These are phyloP conservation scores for Tricholoma flavovirens DNA, from an alignment of 768 basidiomycete genomes.

Conservation along the genomic window DNA sequence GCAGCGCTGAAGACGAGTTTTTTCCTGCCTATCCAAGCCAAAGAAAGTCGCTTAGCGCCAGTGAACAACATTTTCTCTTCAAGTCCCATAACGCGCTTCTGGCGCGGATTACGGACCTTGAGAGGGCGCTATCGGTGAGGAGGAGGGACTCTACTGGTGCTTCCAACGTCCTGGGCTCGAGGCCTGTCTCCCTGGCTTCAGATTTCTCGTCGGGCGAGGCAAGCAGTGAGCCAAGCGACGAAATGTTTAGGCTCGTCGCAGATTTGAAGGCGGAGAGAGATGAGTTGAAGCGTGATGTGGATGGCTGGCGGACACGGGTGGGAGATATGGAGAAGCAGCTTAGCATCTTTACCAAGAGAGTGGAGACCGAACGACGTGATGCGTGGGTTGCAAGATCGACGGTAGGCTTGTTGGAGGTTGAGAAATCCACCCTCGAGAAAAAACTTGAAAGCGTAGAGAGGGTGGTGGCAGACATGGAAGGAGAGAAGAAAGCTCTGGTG, in stretches of 20 bases:
- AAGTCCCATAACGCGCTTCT: constrained; percentile 81
- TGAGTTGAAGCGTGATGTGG: constrained; percentile 80
- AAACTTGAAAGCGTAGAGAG: constrained; percentile 35
- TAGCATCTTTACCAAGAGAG: constrained; percentile 55
- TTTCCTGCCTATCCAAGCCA: constrained; percentile 34
- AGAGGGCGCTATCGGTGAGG: constrained; percentile 54
- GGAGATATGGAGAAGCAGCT: constrained; percentile 70
- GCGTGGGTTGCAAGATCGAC: constrained; percentile 81
- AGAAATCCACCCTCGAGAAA: constrained; percentile 54
- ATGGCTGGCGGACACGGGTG: constrained; percentile 80
- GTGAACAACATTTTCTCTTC: constrained; percentile 82
- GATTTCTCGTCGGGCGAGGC: constrained; percentile 31
- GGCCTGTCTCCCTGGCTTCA: constrained; percentile 48
- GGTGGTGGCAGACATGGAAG: constrained; percentile 19
- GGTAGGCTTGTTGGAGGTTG: constrained; percentile 57
- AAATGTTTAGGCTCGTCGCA: constrained; percentile 68
- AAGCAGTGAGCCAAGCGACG: constrained; percentile 56
- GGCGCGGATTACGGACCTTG: constrained; percentile 76
- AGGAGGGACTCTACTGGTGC: constrained; percentile 29
- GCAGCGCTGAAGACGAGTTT: constrained; percentile 37
- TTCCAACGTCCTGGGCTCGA: constrained; percentile 36
- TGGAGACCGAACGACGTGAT: constrained; percentile 77
- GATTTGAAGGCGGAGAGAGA: constrained; percentile 88
- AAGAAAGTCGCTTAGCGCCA: constrained; percentile 53
- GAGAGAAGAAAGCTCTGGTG: constrained; percentile 26